A percentile compares a stretch with the other conserved stretches of the same genome.
phyloP scores from a whole-genome alignment of 345 rosid genomes.

The Syzygium aromaticum region DNA sequence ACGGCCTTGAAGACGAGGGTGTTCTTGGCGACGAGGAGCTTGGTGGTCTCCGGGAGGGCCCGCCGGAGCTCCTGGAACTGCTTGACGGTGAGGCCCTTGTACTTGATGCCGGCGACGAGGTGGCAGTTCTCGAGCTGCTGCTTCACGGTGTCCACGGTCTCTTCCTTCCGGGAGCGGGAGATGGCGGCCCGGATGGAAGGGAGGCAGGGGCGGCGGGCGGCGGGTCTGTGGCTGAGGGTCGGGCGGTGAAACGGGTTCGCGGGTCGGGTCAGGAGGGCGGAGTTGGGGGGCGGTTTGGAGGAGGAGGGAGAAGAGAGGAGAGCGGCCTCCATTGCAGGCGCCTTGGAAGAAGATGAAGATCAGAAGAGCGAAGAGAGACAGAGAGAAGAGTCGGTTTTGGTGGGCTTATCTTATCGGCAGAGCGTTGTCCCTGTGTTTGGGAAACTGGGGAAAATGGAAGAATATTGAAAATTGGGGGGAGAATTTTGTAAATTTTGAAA shows the following conservation, averaged over 20 bases:
- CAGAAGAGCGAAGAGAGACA: not conserved
- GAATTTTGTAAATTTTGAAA: not conserved
- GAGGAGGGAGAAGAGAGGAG: slow-evolving; percentile 63
- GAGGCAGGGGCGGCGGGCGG: slow-evolving; percentile 1
- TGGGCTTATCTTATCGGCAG: slow-evolving; percentile 14
- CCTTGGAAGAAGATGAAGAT: not conserved
- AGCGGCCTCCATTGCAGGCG: slow-evolving; percentile 47
- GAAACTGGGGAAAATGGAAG: not conserved
- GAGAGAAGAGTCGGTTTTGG: not conserved
- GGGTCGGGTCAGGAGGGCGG: slow-evolving; percentile 7
- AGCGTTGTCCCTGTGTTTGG: not conserved
- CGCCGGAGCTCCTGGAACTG: slow-evolving; percentile 77
- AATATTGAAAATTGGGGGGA: not conserved
- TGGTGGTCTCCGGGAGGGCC: slow-evolving; percentile 60
- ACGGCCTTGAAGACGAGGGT: slow-evolving; percentile 78
- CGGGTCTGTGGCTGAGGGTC: slow-evolving; percentile 9
- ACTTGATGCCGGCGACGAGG: slow-evolving; percentile 71
- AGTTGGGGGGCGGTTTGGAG: slow-evolving; percentile 18
- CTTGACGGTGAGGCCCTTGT: slow-evolving; percentile 74
- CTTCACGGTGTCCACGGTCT: slow-evolving; percentile 72
- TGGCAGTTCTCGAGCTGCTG: slow-evolving; percentile 73
- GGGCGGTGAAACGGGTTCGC: slow-evolving; percentile 18
- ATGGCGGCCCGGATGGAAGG: slow-evolving; percentile 62
- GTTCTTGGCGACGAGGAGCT: slow-evolving; percentile 79
- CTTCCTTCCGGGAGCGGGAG: slow-evolving; percentile 74